These are phyloP conservation scores for Periconia sp. DNA, from an alignment of 2,329 filamentous ascomycete genomes.

Conservation along the genomic window DNA sequence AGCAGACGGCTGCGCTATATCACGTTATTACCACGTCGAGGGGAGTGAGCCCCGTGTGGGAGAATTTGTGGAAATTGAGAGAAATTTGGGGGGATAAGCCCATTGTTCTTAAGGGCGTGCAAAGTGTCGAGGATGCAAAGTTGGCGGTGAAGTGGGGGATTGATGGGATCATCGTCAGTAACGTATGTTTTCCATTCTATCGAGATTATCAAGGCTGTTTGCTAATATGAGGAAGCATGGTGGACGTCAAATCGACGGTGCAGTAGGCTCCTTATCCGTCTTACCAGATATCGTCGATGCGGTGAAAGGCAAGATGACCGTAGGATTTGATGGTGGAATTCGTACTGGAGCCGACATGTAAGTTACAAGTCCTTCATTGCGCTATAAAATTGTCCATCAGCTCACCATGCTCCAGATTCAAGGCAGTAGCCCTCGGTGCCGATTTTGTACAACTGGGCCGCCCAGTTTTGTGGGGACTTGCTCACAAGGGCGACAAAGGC, in stretches of 20 bases:
- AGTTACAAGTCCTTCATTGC: not conserved
- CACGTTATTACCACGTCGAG: slow-evolving; percentile 13
- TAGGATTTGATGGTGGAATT: slow-evolving; percentile 64
- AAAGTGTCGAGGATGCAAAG: slow-evolving; percentile 45
- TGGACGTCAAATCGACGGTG: slow-evolving; percentile 60
- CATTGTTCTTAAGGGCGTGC: slow-evolving; percentile 25
- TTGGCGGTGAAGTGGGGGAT: slow-evolving; percentile 47
- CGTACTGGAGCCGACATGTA: slow-evolving; percentile 54
- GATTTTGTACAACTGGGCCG: slow-evolving; percentile 54
- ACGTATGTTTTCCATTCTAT: not conserved
- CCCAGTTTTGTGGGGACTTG: slow-evolving; percentile 53
- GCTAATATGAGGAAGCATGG: slow-evolving; percentile 45
- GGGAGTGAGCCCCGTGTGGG: slow-evolving; percentile 12
- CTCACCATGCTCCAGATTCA: slow-evolving; percentile 41
- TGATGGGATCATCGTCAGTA: slow-evolving; percentile 48
- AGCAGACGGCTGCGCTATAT: slow-evolving; percentile 11
- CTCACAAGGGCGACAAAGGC: slow-evolving; percentile 40
- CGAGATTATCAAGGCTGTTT: not conserved
- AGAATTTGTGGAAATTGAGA: slow-evolving; percentile 37
- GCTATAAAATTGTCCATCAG: not conserved
- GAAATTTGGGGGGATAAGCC: slow-evolving; percentile 27
- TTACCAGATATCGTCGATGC: slow-evolving; percentile 44
- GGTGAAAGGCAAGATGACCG: slow-evolving; percentile 51
- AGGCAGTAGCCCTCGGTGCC: slow-evolving; percentile 56
- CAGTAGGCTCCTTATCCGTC: slow-evolving; percentile 54